Percentiles rank a stretch among this genome's conserved stretches.
Evolutionary conservation across 2,329 filamentous ascomycete genomes (phyloP).

Genomic region (Colletotrichum musicola): DNA sequence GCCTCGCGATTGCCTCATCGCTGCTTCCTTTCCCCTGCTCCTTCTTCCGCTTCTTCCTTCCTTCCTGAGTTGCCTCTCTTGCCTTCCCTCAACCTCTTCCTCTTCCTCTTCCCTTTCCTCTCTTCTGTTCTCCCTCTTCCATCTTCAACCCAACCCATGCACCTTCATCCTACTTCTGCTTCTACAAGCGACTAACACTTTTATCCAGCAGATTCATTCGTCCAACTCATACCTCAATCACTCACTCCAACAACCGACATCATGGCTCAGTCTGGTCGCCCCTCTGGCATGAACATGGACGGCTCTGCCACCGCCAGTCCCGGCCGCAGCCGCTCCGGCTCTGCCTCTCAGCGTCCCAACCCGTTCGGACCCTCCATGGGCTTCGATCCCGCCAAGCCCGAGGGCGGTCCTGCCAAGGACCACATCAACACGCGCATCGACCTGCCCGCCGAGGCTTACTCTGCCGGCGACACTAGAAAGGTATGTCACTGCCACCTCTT

Average conservation of each 20-base stretch:
- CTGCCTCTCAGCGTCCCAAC: slow-evolving; percentile 15
- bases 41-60: too few species aligned
- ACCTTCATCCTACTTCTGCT: background rate
- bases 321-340: slow-evolving; percentile 17
- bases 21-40: too few species aligned
- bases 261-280: slow-evolving; percentile 15
- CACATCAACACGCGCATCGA: slow-evolving; percentile 65
- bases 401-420: slow-evolving; percentile 42
- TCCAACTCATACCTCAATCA: background rate
- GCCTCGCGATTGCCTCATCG: too few species aligned
- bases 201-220: too few species aligned
- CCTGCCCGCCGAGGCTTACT: slow-evolving; percentile 69
- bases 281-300: slow-evolving; percentile 20
- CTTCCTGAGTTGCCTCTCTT: too few species aligned
- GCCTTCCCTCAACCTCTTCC: too few species aligned
- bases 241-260: background rate
- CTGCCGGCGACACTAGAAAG: slow-evolving; percentile 48
- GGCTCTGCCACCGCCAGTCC: slow-evolving; percentile 23
- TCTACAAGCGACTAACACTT: too few species aligned
- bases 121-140: background rate
- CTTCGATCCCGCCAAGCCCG: slow-evolving; percentile 57
- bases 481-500: background rate
- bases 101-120: background rate
- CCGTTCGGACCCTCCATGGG: slow-evolving; percentile 47
- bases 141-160: background rate